phyloP scores from a whole-genome alignment of 78 protist species.

The Monosiga brevicollis region DNA sequence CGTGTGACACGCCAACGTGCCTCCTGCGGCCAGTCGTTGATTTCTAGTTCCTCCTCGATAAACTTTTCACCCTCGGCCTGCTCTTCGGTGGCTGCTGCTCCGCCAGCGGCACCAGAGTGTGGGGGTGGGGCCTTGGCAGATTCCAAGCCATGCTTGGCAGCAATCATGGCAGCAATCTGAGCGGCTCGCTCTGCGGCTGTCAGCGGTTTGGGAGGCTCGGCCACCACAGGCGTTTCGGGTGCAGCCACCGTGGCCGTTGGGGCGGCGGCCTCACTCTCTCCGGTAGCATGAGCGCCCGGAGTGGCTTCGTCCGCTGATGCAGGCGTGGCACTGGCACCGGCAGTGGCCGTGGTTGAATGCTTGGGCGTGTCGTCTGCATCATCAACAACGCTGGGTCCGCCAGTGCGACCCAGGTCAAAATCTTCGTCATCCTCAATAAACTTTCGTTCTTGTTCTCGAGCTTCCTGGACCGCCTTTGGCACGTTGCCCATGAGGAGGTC shows the following conservation, averaged over 20 bases:
- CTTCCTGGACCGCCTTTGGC: neutral
- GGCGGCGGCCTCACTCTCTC: neutral
- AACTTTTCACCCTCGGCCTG: neutral
- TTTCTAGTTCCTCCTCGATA: constrained; percentile 18
- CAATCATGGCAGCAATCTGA: constrained; percentile 9
- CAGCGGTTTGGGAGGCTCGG: too few relatives aligned
- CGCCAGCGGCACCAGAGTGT: too few relatives aligned
- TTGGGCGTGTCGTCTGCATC: neutral
- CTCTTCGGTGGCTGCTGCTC: neutral
- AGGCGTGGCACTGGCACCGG: neutral
- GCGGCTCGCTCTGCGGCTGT: constrained; percentile 1
- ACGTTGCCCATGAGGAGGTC: neutral
- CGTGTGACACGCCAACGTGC: constrained; percentile 30
- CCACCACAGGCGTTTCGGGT: too few relatives aligned
- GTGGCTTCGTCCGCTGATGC: neutral
- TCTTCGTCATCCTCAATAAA: neutral
- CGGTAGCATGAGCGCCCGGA: neutral
- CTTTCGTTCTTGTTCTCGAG: neutral
- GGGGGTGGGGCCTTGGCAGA: too few relatives aligned
- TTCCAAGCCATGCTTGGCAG: neutral
- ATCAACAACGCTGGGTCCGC: too few relatives aligned
- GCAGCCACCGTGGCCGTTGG: neutral
- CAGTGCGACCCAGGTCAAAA: neutral
- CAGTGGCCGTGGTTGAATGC: neutral
- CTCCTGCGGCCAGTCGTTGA: constrained; percentile 32